Conservation (phyloP, 1,284 basidiomycete species). For the Sporisorium graminicola region DNA sequence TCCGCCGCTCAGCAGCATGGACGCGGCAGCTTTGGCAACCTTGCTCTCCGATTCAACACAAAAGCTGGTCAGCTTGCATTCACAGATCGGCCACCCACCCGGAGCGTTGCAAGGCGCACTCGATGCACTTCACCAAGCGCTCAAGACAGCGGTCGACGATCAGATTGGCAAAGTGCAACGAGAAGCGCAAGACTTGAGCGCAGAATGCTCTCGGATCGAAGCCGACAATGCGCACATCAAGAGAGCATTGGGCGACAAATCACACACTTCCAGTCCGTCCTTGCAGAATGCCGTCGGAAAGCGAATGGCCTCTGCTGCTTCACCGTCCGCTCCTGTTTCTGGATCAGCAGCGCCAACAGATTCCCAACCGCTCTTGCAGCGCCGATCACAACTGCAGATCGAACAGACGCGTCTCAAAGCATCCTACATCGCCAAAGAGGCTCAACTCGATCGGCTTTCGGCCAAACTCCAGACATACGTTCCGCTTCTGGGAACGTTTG, state of each 20-base stretch:
- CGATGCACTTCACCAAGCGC: constrained; percentile 56
- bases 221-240: constrained; percentile 31
- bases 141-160: constrained; percentile 62
- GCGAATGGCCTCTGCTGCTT: constrained; percentile 47
- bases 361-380: constrained; percentile 44
- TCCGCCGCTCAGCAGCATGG: constrained; percentile 42
- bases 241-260: constrained; percentile 37
- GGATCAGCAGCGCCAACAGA: constrained; percentile 2
- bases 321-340: constrained; percentile 11
- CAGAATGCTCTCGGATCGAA: constrained; percentile 44
- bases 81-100: constrained; percentile 60
- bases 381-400: constrained; percentile 32
- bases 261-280: constrained; percentile 28
- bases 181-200: constrained; percentile 52
- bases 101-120: constrained; percentile 57
- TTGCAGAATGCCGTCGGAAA: constrained; percentile 48
- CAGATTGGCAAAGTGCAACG: constrained; percentile 58
- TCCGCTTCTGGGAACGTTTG: constrained; percentile 48
- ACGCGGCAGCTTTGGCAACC: constrained; percentile 55
- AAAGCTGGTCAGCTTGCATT: constrained; percentile 55
- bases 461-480: constrained; percentile 44
- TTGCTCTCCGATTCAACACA: constrained; percentile 59
- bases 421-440: constrained; percentile 34
- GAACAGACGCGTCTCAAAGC: constrained; percentile 44
- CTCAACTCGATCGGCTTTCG: constrained; percentile 41